Evolutionary conservation across 2,329 filamentous ascomycete genomes (phyloP).

Genomic region (Pseudopyrenochaeta lycopersici): DNA sequence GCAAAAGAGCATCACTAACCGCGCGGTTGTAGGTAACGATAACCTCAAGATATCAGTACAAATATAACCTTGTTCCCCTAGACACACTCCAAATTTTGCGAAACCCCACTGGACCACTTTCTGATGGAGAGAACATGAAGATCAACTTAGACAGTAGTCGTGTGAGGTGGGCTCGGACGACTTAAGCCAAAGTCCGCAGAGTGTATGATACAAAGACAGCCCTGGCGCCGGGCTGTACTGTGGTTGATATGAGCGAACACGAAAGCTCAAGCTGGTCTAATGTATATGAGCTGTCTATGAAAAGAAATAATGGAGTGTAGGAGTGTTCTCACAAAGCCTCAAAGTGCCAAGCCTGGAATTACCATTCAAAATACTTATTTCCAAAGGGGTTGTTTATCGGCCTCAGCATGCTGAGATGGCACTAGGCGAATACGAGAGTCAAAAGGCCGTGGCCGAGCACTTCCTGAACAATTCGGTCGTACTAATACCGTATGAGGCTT

Average conservation of each 20-base stretch:
- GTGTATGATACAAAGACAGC: too few species aligned
- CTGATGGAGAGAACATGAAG: too few species aligned
- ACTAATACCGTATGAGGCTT: neutral
- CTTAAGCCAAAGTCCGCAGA: too few species aligned
- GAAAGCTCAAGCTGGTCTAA: conserved; percentile 3
- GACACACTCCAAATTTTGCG: too few species aligned
- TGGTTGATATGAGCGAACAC: neutral
- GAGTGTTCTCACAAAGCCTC: neutral
- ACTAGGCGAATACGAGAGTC: neutral
- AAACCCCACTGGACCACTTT: too few species aligned
- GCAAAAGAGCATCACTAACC: neutral
- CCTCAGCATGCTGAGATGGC: conserved; percentile 4
- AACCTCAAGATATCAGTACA: too few species aligned
- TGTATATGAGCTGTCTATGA: neutral
- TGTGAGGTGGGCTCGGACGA: too few species aligned
- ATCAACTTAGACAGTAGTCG: too few species aligned
- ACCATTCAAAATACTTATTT: neutral
- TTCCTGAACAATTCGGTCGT: neutral
- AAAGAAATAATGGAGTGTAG: neutral
- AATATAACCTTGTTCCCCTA: too few species aligned
- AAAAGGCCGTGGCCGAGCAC: neutral
- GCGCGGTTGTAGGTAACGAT: too few species aligned
- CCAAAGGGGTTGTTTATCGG: neutral
- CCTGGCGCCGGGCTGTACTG: neutral
- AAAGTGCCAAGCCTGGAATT: neutral